These are phyloP conservation scores for Aspergillus quadricinctus DNA, from an alignment of 2,329 filamentous ascomycete species.

Conservation along the genomic window DNA sequence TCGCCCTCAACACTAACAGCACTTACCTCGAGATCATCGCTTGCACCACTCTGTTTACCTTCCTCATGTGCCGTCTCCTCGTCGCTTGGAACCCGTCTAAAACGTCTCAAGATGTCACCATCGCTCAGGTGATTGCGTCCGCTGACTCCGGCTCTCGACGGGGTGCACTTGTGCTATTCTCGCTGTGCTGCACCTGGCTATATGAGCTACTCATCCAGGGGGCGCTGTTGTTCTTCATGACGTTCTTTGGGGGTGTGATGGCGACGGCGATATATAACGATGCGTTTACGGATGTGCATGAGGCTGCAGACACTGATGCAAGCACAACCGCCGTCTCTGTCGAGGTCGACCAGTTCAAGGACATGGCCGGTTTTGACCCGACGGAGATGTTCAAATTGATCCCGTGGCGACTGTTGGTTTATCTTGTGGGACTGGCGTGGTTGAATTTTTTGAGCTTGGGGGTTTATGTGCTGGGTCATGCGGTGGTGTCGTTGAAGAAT, in stretches of 20 bases:
- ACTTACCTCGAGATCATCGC: conserved; percentile 4
- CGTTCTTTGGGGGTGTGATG: conserved; percentile 10
- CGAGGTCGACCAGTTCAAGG: conserved; percentile 6
- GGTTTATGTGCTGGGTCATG: conserved; percentile 12
- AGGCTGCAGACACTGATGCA: not conserved
- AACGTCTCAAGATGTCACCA: not conserved
- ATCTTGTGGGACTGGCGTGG: conserved; percentile 10
- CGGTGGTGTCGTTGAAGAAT: conserved; percentile 1
- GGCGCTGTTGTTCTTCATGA: conserved; percentile 8
- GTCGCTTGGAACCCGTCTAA: conserved; percentile 1
- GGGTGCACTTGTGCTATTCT: conserved; percentile 4
- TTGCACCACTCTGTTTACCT: conserved; percentile 16
- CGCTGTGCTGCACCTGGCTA: conserved; percentile 8
- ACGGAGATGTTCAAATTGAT: conserved; percentile 9
- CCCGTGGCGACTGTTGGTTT: conserved; percentile 9
- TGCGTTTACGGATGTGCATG: not conserved
- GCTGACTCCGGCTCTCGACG: conserved; percentile 7
- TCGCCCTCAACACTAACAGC: conserved; percentile 11
- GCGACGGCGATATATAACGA: conserved; percentile 7
- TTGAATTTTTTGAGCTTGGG: conserved; percentile 9
- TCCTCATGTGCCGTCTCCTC: conserved; percentile 12
- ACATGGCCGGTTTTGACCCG: conserved; percentile 3
- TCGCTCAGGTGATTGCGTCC: conserved; percentile 11
- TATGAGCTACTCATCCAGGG: conserved; percentile 6
- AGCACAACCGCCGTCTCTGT: not conserved